These are phyloP conservation scores for Venturiaceae sp. DNA, from an alignment of 2,329 filamentous ascomycete genomes.

Conservation along the genomic window DNA sequence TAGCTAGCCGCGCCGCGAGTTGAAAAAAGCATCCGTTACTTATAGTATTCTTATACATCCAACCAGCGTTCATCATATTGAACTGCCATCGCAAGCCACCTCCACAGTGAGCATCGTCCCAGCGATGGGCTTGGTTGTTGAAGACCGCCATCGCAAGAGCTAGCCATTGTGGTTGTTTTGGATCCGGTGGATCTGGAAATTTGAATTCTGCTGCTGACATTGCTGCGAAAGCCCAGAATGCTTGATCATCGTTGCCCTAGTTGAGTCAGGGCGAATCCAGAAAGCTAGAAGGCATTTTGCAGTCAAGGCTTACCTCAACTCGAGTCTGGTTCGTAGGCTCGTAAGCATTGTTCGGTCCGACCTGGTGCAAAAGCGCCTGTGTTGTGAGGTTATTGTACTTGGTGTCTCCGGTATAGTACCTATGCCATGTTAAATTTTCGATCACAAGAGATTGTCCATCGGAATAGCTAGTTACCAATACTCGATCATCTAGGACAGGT, in stretches of 20 bases:
- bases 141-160: constrained; percentile 25
- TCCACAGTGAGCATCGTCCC: constrained; percentile 24
- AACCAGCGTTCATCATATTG: constrained; percentile 22
- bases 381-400: constrained; percentile 32
- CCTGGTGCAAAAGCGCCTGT: constrained; percentile 31
- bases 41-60: constrained; percentile 29
- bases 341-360: constrained; percentile 30
- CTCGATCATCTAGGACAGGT: too few relatives aligned
- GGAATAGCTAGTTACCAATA: too few relatives aligned
- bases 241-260: too few relatives aligned
- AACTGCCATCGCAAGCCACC: too few relatives aligned
- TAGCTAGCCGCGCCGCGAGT: constrained; percentile 29
- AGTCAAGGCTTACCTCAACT: too few relatives aligned
- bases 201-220: constrained; percentile 46
- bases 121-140: constrained; percentile 25
- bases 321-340: constrained; percentile 28
- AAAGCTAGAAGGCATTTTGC: too few relatives aligned
- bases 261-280: constrained; percentile 46
- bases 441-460: too few relatives aligned
- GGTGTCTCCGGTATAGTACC: constrained; percentile 30
- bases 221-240: constrained; percentile 47
- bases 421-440: too few relatives aligned
- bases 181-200: constrained; percentile 30
- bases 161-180: constrained; percentile 18
- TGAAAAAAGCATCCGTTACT: constrained; percentile 44